Evolutionary conservation across 371 early-diverging fungal species (phyloP), one percentile per base, ranked within the genome.

Genomic region (Circinella umbellata): DNA sequence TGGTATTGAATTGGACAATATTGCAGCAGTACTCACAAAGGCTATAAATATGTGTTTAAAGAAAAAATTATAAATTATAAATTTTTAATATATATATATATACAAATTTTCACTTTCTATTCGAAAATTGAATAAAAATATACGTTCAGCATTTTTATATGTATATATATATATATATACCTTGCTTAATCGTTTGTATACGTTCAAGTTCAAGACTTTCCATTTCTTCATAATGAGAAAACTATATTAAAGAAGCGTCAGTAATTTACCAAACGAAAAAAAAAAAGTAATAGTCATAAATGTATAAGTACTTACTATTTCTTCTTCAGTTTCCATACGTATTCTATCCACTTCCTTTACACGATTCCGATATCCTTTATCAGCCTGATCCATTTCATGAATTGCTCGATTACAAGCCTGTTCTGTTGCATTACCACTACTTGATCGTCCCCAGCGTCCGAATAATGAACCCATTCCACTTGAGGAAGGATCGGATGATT

Each of bases 301-400:
- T n/a, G 15, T 18, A 49, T 4, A 7, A 7, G 5, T 49, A 81
- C 82, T 81, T 86, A 90, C 90, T 77, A 93, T 59, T 47, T 80
- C 70, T 78, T 91, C 89, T 76, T 93, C 92, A 5, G 87, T 80
- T 17, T 80, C 80, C 51, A 88, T 81, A 55, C 93, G 88, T 61
- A 86, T 80, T 13, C 70, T 71, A 57, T 93, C 93, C 1, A 86
- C 86, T 47, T 81, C 82, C 61, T 69, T 72, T 15, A 91, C 90
- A 3, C 88, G 75, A 47, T 80, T 74, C 38, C 82, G 73, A 75
- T 92, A 92, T 6, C 74, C 70, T 42, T 76, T 81, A 74, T 91
- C 90, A 8, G 87, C 88, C 59, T 87, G 84, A 6, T 86, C 78
- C 76, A 77, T 78, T 9, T 76, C 77, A 3, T 69, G 69, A 10